Base-by-base conservation (phyloP, 1,284 basidiomycete genomes). In the Moesziomyces globuligerus region DNA sequence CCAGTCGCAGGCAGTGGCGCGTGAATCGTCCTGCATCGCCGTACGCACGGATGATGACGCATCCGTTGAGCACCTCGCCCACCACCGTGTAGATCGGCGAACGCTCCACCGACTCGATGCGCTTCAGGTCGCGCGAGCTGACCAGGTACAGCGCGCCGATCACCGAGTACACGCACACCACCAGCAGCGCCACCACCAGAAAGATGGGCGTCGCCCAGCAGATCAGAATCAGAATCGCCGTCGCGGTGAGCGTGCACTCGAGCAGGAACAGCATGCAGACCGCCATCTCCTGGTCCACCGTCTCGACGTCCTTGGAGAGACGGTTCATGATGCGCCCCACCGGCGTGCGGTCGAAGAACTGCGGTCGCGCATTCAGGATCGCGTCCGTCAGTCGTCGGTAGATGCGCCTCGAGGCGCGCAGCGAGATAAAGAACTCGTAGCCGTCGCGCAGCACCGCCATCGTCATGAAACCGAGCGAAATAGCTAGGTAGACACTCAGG, bases 11-110 rank as follows among this genome's bases (percentile, higher is more conserved):
- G 47, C 78, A 80, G 55, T 78, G 74, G 28, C 78, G 67, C 73
- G 93, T 86, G 85, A 95, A 94, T n/a, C 87, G 85, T 37, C 85
- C 84, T 75, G 94, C 92, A 2, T 89, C 90, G 9, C 90, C 90
- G 83, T 94, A 96, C 0, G 93, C 94, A 45, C 93, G 88, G 36
- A 95, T 91, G n/a, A 90, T 90, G 41, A 91, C 84, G 46, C 93
- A 89, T 20, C 91, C 91, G 48, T 85, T 86, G 36, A 93, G 85
- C 13, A 92, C 84, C 78, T 94, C 91, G 62, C 78, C 76, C 13
- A 80, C 70, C 29, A 80, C 72, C 4, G 80, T 81, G 59, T 79
- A 79, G 61, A 82, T 76, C 10, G 81, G 81, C 49, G 80, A 81
- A 32, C 81, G 74, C 34, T 71, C 69, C 32, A 81, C 75, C 38